Evolutionary conservation across 2,329 filamentous ascomycete genomes (phyloP).

Genomic region (Scedosporium minutisporum): DNA sequence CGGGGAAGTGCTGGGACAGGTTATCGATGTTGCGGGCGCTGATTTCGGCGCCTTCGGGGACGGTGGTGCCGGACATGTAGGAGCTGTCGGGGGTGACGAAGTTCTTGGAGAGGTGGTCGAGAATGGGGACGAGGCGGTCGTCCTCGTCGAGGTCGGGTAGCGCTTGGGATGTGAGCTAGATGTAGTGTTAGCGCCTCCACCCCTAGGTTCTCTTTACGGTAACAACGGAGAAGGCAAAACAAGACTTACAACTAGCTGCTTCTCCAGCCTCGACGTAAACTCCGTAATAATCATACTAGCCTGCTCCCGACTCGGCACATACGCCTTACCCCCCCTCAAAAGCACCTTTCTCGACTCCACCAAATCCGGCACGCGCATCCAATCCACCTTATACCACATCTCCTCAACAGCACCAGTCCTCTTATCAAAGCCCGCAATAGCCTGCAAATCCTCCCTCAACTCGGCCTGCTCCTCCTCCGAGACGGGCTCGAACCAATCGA

Average conservation of each 20-base stretch:
- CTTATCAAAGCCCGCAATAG: slow-evolving; percentile 24
- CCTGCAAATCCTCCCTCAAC: slow-evolving; percentile 51
- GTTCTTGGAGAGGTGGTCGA: slow-evolving; percentile 80
- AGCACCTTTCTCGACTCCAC: slow-evolving; percentile 73
- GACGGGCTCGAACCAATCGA: slow-evolving; percentile 88
- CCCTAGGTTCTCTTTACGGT: too few species aligned
- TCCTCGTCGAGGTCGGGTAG: slow-evolving; percentile 92
- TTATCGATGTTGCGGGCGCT: slow-evolving; percentile 70
- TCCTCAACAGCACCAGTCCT: slow-evolving; percentile 49
- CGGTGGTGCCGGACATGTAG: slow-evolving; percentile 55
- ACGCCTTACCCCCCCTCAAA: slow-evolving; percentile 73
- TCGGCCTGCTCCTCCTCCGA: slow-evolving; percentile 65
- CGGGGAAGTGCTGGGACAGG: slow-evolving; percentile 72
- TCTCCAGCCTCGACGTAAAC: slow-evolving; percentile 70
- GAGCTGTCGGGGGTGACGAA: slow-evolving; percentile 85
- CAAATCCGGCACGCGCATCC: slow-evolving; percentile 84
- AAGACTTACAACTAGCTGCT: slow-evolving; percentile 63
- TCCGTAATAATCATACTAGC: slow-evolving; percentile 81
- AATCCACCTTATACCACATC: slow-evolving; percentile 92
- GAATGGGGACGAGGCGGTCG: slow-evolving; percentile 66
- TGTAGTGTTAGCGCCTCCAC: not conserved
- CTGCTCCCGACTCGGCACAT: slow-evolving; percentile 80
- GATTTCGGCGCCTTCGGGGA: slow-evolving; percentile 61
- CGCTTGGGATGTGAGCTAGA: slow-evolving; percentile 74
- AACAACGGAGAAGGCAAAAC: not conserved